Evolutionary conservation across 352 stramenopile genomes (phyloP), one percentile per base, ranked within the genome.

Genomic region (Globisporangium paroecandrum): DNA sequence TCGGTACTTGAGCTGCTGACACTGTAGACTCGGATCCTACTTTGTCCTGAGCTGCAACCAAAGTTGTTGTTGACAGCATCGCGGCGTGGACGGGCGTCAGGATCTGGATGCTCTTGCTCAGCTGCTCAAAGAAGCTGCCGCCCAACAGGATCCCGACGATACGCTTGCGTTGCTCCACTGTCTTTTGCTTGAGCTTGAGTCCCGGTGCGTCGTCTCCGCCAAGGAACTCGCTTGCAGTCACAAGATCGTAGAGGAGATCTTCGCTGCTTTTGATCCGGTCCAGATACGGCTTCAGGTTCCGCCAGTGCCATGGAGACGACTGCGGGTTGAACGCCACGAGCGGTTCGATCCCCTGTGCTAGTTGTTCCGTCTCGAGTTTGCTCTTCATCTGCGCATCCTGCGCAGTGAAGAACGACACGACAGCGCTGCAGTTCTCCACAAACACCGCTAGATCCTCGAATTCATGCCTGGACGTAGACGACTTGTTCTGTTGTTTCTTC

Each of bases 371-470:
- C 54, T 62, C 63, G 4, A 68, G 38, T 41, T 34, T 54, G 43
- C 13, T 32, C 22, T 49, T 57, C 25, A 63, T 49, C 25, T 54
- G 20, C 27, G 54, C 18, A 22, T 68, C 68, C 15, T 36, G 29
- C 41, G 49, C 32, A 10, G 56, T 53, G 15, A 81, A 72, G 9
- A 63, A 65, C 34, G 20, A 38, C 13, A 77, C 60, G 15, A 81
- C n/a, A 3, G 55, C 25, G 6, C 57, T 58, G 32, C 74, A 81
- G n/a, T 70, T 57, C 3, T 63, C 22, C 8, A 70, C 46, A 24
- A 81, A 62, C 7, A 29, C 57, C 1, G 58, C 60, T 0, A 81
- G 46, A 1, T 54, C 24, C 8, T 34, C 32, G 27, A 80, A 71
- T 13, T 24, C 27, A 22, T 38, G n/a, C 6, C 8, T 54, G 22